Evolutionary conservation across 805 yeast genomes (phyloP), one percentile per base, ranked within the genome.

Genomic region (Candida quercuum): DNA sequence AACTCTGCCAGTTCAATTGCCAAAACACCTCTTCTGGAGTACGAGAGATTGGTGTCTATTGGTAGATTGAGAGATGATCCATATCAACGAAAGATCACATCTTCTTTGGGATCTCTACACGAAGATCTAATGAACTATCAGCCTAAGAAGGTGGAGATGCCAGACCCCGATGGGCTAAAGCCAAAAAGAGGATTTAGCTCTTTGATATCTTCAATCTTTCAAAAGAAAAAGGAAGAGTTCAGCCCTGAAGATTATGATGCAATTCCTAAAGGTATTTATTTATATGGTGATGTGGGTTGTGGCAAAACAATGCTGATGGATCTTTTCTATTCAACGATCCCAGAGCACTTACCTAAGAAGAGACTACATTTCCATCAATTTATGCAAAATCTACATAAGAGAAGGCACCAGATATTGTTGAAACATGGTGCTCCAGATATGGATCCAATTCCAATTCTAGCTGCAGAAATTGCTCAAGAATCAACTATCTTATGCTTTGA

Each of bases 301-400:
- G 99, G 99, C 4, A 91, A 93, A 57, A 93, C 99, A 7, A 91
- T 93, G 97, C 67, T 93, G 42, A 91, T 93, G 98, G 98, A 93
- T 60, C 67, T 93, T 47, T 93, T 93, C 53, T 93, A 89, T 61
- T 67, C 76, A 16, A 86, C 96, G 0, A 73, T 91, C 14, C 97
- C 98, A 0, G 36, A 61, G 0, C 86, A 83, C 55, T 66, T 93
- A 41, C 73, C 91, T 11, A 87, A 88, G 53, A 73, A 69, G 49
- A 71, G 99, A 46, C 69, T 91, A 33, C 99, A 93, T 60, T 93
- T 93, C 69, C 99, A 93, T 61, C 95, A 88, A 49, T 93, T 93
- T 60, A 93, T 93, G 97, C 98, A 93, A 57, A 75, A 78, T 49
- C 72, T 93, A 33, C 99, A 93, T 62, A 86, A 86, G 51, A 69